phyloP scores from a whole-genome alignment of 2,329 filamentous ascomycete genomes.

The Diaporthe amygdali region DNA sequence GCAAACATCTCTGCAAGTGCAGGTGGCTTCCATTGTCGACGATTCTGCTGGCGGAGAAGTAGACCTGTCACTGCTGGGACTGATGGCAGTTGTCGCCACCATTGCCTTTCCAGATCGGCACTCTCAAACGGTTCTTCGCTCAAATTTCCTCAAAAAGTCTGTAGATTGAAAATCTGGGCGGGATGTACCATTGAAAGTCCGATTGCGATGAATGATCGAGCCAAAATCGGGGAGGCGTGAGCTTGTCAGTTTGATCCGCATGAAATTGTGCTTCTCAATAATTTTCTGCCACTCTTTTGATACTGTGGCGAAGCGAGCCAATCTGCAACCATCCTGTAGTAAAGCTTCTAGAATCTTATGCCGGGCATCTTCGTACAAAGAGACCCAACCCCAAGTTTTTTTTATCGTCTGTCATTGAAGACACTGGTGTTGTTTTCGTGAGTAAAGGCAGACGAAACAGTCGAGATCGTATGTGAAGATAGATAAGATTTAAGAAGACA shows the following conservation, averaged over 20 bases:
- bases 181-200: conserved; percentile 30
- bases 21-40: conserved; percentile 35
- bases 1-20: conserved; percentile 34
- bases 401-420: not conserved
- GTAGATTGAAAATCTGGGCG: conserved; percentile 22
- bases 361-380: conserved; percentile 32
- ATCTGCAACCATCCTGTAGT: conserved; percentile 29
- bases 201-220: conserved; percentile 36
- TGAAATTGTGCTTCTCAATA: conserved; percentile 37
- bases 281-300: conserved; percentile 37
- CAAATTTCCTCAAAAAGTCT: conserved; percentile 32
- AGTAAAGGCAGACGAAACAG: too few relatives aligned
- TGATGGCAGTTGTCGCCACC: conserved; percentile 33
- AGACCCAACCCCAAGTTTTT: conserved; percentile 28
- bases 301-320: conserved; percentile 34
- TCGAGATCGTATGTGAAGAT: too few relatives aligned
- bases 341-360: conserved; percentile 31
- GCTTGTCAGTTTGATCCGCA: conserved; percentile 35
- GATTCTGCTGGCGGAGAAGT: conserved; percentile 39
- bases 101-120: conserved; percentile 29
- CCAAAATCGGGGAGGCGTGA: conserved; percentile 34
- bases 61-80: conserved; percentile 36
- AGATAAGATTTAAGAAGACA: too few relatives aligned
- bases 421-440: not conserved
- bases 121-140: conserved; percentile 30